These are phyloP conservation scores for Evansstolkia leycettana DNA, from an alignment of 495 filamentous ascomycete genomes.

Conservation along the genomic window DNA sequence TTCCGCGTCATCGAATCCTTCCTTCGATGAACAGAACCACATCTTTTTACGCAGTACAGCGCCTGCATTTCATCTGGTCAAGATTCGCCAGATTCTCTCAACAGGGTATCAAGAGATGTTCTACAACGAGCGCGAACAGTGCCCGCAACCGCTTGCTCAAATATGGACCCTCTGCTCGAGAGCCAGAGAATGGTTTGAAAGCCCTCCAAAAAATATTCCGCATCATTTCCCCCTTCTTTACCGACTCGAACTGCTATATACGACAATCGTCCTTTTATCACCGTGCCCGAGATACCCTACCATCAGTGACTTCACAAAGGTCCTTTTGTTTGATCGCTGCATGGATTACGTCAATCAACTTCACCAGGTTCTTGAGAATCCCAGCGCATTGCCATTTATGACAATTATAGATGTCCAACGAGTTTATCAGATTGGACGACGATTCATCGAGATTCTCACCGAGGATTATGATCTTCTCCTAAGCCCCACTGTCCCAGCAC, in stretches of 20 bases:
- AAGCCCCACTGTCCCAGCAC: conserved; percentile 17
- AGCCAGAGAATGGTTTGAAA: conserved; percentile 54
- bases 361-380: conserved; percentile 25
- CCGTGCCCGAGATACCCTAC: conserved; percentile 54
- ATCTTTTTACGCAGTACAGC: conserved; percentile 38
- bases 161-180: conserved; percentile 52
- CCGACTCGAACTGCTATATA: conserved; percentile 72
- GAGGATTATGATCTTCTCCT: conserved; percentile 24
- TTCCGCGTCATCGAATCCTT: conserved; percentile 17
- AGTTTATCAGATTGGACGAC: conserved; percentile 21
- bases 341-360: conserved; percentile 49
- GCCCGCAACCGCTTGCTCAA: conserved; percentile 45
- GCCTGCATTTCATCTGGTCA: conserved; percentile 51
- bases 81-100: conserved; percentile 67
- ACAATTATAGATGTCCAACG: conserved; percentile 30
- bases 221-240: conserved; percentile 54
- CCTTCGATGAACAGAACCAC: conserved; percentile 23
- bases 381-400: conserved; percentile 17
- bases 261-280: conserved; percentile 70
- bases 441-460: conserved; percentile 19
- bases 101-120: conserved; percentile 73
- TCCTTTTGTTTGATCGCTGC: conserved; percentile 71
- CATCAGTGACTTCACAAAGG: conserved; percentile 52
- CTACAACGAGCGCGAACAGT: conserved; percentile 50
- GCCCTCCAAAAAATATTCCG: conserved; percentile 45